Base-by-base conservation (phyloP, 345 rosid species). In the Pelargonium nanum region DNA sequence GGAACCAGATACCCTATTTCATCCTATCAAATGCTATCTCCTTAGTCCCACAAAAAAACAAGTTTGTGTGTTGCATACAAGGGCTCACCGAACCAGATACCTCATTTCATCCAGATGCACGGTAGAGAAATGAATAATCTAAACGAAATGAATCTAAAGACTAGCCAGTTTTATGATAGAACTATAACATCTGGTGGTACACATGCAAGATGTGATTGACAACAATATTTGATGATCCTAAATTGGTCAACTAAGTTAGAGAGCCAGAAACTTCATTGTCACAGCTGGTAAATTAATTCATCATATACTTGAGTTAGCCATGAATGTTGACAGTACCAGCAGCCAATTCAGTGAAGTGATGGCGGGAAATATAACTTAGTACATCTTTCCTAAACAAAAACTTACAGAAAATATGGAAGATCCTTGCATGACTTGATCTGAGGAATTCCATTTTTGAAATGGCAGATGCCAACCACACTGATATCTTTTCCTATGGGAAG, bases 381-480 rank as follows among this genome's bases (percentile, higher is more conserved):
- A 12, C 48, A 10, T 40, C 15, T 6, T 40, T 40, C 15, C 15
- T 2, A 24, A 60, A 20, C 23, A 63, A 32, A 4, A 53, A 58
- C 93, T 87, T 71, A 93, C 99, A 93, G 83, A 72, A 93, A 89
- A 69, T 81, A 89, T 15, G 96, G 99, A 70, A 93, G 96, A 68
- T 87, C 87, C 66, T 74, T 71, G 92, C 87, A 84, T 21, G 97
- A 80, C 65, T 78, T 83, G 70, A 89, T 84, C 79, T 89, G 88
- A 54, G 80, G 91, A 67, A 78, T 73, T 72, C 95, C 96, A 65
- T 79, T 70, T 64, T 68, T 77, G 54, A 70, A 76, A 68, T 66
- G 56, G 63, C 79, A 84, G 50, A 80, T 65, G 20, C 99, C 99
- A 75, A 86, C 82, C 50, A 83, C 95, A 64, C 71, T 83, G 24